Evolutionary conservation across 2,329 filamentous ascomycete genomes (phyloP).

Genomic region (Pezizomycotina sp.): DNA sequence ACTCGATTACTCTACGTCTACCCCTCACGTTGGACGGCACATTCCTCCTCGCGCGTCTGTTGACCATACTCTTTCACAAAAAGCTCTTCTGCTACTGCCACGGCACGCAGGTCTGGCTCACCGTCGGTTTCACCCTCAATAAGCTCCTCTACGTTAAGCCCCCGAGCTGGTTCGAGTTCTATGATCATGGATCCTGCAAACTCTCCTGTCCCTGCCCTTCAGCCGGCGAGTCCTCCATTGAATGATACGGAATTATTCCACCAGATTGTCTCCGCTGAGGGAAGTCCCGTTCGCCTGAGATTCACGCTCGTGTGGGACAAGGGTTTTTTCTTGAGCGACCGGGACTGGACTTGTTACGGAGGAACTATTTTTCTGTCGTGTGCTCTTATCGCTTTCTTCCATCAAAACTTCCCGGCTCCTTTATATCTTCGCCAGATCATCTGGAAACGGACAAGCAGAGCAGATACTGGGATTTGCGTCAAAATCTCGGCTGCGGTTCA

Average conservation of each 20-base stretch:
- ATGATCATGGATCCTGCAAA: conserved; percentile 10
- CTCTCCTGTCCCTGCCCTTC: conserved; percentile 9
- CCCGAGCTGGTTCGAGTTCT: conserved; percentile 30
- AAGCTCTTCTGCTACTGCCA: too few species aligned
- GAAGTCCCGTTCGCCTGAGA: conserved; percentile 46
- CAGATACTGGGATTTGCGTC: conserved; percentile 49
- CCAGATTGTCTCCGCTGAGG: conserved; percentile 45
- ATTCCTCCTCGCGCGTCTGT: conserved; percentile 13
- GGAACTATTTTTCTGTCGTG: too few species aligned
- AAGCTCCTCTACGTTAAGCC: conserved; percentile 38
- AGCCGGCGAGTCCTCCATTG: conserved; percentile 39
- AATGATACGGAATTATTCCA: conserved; percentile 38
- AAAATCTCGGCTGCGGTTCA: conserved; percentile 65
- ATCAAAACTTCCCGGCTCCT: conserved; percentile 48
- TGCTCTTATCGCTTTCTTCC: too few species aligned
- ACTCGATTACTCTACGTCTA: too few species aligned
- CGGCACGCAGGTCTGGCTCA: conserved; percentile 17
- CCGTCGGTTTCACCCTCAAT: conserved; percentile 20
- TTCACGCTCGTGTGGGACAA: conserved; percentile 74
- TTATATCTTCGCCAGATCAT: conserved; percentile 39
- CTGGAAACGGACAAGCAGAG: too few species aligned
- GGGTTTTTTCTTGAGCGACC: conserved; percentile 66
- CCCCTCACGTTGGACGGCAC: too few species aligned
- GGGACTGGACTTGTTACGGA: conserved; percentile 82
- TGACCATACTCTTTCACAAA: too few species aligned